A percentile compares a stretch with the other conserved stretches of the same genome.
These are phyloP conservation scores for Cercospora zeae-maydis DNA, from an alignment of 2,329 filamentous ascomycete genomes.

Conservation along the genomic window DNA sequence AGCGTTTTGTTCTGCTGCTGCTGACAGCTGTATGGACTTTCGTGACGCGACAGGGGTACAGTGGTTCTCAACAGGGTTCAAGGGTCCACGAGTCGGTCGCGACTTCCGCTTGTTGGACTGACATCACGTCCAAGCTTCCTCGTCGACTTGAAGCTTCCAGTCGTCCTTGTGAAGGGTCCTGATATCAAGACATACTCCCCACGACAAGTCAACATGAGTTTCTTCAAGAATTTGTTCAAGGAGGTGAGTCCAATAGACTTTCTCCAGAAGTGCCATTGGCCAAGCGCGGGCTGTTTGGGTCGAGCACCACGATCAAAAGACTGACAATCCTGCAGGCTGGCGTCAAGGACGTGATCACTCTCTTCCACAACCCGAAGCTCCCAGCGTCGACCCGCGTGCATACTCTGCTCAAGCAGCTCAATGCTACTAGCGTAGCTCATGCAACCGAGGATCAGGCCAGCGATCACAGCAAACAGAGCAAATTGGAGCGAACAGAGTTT, in stretches of 20 bases:
- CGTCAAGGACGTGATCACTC: constrained; percentile 76
- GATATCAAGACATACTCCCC: background rate
- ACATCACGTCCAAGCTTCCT: constrained; percentile 4
- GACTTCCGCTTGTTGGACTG: background rate
- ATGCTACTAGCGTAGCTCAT: constrained; percentile 62
- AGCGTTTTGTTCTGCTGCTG: background rate
- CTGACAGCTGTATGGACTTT: constrained; percentile 9
- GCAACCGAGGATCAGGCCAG: constrained; percentile 73
- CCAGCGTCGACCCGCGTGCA: constrained; percentile 70
- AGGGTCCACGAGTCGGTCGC: background rate
- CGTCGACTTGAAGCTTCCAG: constrained; percentile 3
- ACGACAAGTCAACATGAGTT: constrained; percentile 32
- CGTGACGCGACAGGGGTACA: constrained; percentile 5
- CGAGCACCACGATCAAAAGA: background rate
- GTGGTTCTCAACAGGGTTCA: background rate
- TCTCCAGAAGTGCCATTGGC: background rate
- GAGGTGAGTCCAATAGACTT: constrained; percentile 37
- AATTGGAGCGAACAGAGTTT: constrained; percentile 65
- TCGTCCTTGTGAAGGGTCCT: background rate
- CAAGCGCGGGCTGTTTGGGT: background rate
- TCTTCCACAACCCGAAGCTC: constrained; percentile 83
- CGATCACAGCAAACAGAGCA: constrained; percentile 59
- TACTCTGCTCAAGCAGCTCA: constrained; percentile 74
- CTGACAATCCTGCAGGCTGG: constrained; percentile 35
- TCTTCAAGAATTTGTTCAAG: constrained; percentile 48